Evolutionary conservation across 805 yeast species (phyloP), one percentile per base, ranked within the genome.

Genomic region (Candida easanensis): DNA sequence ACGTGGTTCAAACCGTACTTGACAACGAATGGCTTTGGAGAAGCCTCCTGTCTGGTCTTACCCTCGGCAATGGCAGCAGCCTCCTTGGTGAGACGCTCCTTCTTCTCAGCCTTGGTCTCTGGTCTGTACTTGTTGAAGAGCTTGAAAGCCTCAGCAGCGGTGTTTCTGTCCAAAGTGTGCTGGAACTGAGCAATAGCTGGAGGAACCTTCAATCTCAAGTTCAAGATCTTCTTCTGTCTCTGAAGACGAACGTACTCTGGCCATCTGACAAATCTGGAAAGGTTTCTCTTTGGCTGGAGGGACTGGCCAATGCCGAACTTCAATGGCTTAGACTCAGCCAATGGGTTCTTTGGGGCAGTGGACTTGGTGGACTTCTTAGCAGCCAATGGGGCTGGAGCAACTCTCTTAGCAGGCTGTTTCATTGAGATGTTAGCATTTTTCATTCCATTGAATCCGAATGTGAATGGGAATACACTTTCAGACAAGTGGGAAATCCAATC

Each of bases 1-100:
- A 91, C 97, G 78, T 91, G 99, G 90, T 91, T 91, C 68, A 91
- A 81, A 82, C 99, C 99, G 81, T 83, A 91, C 82, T 91, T 91
- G 72, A 91, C 95, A 64, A 79, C 91, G 74, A 79, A 88, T 65
- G 99, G 99, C 82, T 91, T 91, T 71, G 89, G 84, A 62, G 97
- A 88, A 62, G 84, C 97, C 63, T 90, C 97, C 77, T 87, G 89
- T 73, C 87, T 90, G 74, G 88, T 80, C 83, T 90, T 89, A 73
- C 98, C 98, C 69, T 88, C 97, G 54, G 97, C 97, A 67, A 90
- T 82, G 62, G 97, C 98, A 65, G 97, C 96, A 58, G 99, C 97
- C 80, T 93, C 98, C 79, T 87, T 88, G 76, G 93, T 84, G 68
- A 91, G 84, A 81, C 99, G 89, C 80, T 88, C 97, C 84, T 89